Evolutionary conservation across 1,284 basidiomycete genomes (phyloP), one percentile per base, ranked within the genome.

Genomic region (Sanguinoderma infundibulare): DNA sequence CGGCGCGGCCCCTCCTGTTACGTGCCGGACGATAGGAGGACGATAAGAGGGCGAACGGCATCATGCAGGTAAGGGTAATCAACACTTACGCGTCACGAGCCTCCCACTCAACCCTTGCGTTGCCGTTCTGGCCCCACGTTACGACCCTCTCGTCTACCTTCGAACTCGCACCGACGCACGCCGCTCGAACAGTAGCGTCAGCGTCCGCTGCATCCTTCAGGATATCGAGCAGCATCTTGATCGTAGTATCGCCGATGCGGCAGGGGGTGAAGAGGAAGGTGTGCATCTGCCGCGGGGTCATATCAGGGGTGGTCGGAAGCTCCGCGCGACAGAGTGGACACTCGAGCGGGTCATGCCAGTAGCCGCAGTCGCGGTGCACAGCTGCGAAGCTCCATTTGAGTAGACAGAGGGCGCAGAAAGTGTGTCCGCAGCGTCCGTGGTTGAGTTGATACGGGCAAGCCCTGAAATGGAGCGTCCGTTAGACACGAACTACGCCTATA

Each of bases 361-460:
- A 74, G 36, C 86, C 86, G 67, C 88, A 89, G 1, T 76, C 77
- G 54, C 75, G 75, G 72, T 87, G 86, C 38, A 88, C 74, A 51
- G 82, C 81, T 61, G 86, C 84, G 75, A 89, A 89, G 73, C 84
- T 84, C 84, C 86, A 87, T 68, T 84, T 84, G 24, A 89, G 70
- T 61, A 87, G 83, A 71, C 87, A 89, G 35, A 85, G 73, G 22
- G 83, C 82, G 70, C 87, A 89, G 70, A 86, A 90, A 0, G 86
- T 81, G 67, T 90, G 87, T 2, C 89, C 88, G 62, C 87, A 90
- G 47, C 75, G 72, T 22, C 77, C 77, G 8, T 86, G 80, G 54
- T 78, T 81, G 49, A 90, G 74, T n/a, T 76, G 75, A 67, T 85
- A 86, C 12, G 88, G 89, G 61, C 80, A 80, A 1, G 87, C 83